Base-by-base conservation (phyloP, 176 grass and related monocot species). In the Oryza brachyantha region DNA sequence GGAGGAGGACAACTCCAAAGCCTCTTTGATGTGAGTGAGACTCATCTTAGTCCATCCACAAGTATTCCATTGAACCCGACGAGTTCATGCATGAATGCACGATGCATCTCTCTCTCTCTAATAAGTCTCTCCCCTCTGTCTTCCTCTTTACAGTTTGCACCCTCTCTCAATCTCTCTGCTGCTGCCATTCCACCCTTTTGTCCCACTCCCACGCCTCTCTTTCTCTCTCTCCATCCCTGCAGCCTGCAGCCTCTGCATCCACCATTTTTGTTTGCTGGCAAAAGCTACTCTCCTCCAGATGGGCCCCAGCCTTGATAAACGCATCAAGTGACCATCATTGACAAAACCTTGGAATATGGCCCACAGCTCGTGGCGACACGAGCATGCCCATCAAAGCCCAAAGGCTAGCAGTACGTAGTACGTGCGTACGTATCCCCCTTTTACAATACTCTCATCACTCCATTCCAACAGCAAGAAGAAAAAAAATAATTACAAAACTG, bases 241-340 rank as follows among this genome's bases (percentile, higher is more conserved):
- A 74, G 61, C 10, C 29, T 46, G 43, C 43, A 46, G 43, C 22
- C 22, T 62, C 71, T 81, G 77, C 57, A 76, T 65, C 55, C 76
- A 32, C 82, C 58, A 60, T 89, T 70, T 84, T 68, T 88, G 81
- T 84, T 84, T 89, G 64, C 62, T 81, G 87, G 22, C 84, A 76
- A 79, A 73, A 48, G 50, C 71, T 88, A 35, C 17, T 57, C 38
- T 62, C 26, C 68, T 66, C 48, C 65, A 27, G 73, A 35, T 70
- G 35, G 72, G 40, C 16, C 77, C 41, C 77, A 13, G 64, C 79
- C 83, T 77, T 77, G 77, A 89, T 89, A 85, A 81, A 80, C 82
- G 46, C 72, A 85, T 85, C 82, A 76, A 85, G 60, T 77, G 59
- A 29, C 77, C 77, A 85, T 85, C 87, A 85, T 85, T 77, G 78